These are phyloP conservation scores for Xylaria venustula DNA, from an alignment of 495 filamentous ascomycete genomes.

Conservation along the genomic window DNA sequence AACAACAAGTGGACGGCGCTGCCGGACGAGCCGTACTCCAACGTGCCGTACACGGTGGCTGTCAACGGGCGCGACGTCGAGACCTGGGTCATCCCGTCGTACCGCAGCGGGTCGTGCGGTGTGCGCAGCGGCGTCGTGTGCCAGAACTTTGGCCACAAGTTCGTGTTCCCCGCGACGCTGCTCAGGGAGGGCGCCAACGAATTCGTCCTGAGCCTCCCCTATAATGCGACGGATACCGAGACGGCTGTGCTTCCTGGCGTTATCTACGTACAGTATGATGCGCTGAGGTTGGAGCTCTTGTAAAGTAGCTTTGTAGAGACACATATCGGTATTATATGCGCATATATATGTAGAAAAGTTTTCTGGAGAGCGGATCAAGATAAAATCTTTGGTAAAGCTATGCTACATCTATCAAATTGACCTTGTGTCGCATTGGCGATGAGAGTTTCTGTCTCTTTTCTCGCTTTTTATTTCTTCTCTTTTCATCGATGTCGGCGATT, in stretches of 20 bases:
- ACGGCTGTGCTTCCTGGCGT: constrained; percentile 49
- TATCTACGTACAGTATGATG: constrained; percentile 61
- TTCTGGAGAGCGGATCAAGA: no score
- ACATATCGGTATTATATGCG: no score
- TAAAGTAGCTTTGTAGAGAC: constrained; percentile 25
- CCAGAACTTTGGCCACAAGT: constrained; percentile 54
- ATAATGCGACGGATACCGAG: constrained; percentile 53
- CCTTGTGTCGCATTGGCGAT: no score
- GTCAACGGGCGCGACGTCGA: constrained; percentile 43
- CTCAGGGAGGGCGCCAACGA: constrained; percentile 48
- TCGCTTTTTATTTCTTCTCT: no score
- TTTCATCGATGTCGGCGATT: no score
- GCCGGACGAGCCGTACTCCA: constrained; percentile 13
- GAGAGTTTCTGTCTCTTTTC: no score
- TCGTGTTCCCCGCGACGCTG: constrained; percentile 45
- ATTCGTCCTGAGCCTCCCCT: constrained; percentile 50
- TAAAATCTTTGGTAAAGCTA: no score
- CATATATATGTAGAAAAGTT: no score
- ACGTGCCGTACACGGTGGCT: constrained; percentile 32
- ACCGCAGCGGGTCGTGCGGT: constrained; percentile 50
- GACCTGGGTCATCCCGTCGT: constrained; percentile 46
- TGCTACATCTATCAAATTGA: no score
- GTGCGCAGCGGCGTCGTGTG: constrained; percentile 55
- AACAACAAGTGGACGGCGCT: constrained; percentile 31
- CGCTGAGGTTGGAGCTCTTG: constrained; percentile 53